A percentile compares a stretch with the other conserved stretches of the same genome.
These are phyloP conservation scores for Eucalyptus curtisii DNA, from an alignment of 345 rosid genomes.

Conservation along the genomic window DNA sequence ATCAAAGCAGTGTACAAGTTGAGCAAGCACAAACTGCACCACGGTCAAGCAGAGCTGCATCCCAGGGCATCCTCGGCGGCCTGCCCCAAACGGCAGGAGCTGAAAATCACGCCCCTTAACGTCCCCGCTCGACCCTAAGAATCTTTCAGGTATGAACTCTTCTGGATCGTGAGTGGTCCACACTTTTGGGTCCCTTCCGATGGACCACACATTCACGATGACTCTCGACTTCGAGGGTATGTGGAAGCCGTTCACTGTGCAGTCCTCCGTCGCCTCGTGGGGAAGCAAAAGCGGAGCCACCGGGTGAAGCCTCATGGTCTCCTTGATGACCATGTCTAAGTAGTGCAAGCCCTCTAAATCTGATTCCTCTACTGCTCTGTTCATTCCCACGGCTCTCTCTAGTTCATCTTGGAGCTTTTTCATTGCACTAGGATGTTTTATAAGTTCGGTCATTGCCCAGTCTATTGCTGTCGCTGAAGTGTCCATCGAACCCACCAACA, in stretches of 20 bases:
- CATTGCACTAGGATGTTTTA: slow-evolving; percentile 15
- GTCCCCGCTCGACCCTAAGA: slow-evolving; percentile 8
- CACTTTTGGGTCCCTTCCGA: slow-evolving; percentile 21
- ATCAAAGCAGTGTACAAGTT: slow-evolving; percentile 37
- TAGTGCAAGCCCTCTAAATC: slow-evolving; percentile 18
- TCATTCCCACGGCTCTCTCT: slow-evolving; percentile 16
- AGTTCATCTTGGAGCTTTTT: slow-evolving; percentile 25
- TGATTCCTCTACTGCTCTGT: slow-evolving; percentile 30
- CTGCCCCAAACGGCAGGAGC: slow-evolving; percentile 38
- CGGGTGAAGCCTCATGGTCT: slow-evolving; percentile 37
- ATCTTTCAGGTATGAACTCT: slow-evolving; percentile 31
- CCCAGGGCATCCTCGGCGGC: slow-evolving; percentile 33
- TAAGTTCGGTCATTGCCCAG: slow-evolving; percentile 20
- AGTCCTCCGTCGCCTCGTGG: slow-evolving; percentile 14
- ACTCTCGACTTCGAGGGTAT: slow-evolving; percentile 18
- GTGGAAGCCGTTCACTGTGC: slow-evolving; percentile 9
- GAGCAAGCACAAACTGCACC: slow-evolving; percentile 19
- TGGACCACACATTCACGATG: slow-evolving; percentile 22
- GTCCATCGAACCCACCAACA: slow-evolving; percentile 9
- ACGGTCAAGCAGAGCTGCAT: slow-evolving; percentile 15
- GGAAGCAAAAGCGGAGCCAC: slow-evolving; percentile 20
- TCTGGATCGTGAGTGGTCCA: slow-evolving; percentile 19
- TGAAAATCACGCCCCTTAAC: slow-evolving; percentile 22
- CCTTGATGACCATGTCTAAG: slow-evolving; percentile 30
- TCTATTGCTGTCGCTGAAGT: slow-evolving; percentile 19